Evolutionary conservation across 2,329 filamentous ascomycete species (phyloP), one percentile per base, ranked within the genome.

Genomic region (Colletotrichum liriopes): DNA sequence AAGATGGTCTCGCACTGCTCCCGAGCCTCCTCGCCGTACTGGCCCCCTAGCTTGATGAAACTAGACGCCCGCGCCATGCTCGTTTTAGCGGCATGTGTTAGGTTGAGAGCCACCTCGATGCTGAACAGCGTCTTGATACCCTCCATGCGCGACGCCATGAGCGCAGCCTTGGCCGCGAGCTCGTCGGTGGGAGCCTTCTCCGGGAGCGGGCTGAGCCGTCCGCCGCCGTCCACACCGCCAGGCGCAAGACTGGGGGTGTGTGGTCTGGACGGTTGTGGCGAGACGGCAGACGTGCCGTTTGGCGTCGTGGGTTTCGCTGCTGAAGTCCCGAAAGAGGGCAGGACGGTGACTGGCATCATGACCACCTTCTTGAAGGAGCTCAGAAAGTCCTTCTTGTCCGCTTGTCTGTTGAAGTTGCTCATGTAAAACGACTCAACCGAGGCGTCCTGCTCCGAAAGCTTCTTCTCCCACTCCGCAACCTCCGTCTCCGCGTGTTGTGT

Each of bases 301-400:
- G 78, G 62, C 32, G 77, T 62, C 29, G 79, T 47, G 7, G 74
- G 62, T 66, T 75, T 35, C 62, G 74, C 58, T 67, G 74, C 56
- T 65, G 78, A 51, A 68, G 71, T 70, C 54, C 81, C 74, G 72
- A 94, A 89, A 58, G 89, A 92, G 1, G 94, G 94, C 5, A 98
- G 86, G 11, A 95, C 96, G 64, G 94, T 97, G 60, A 99, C 96
- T 2, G 96, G 96, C 92, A 98, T 97, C 95, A 99, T 98, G 75
- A 99, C 94, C 11, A 99, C 96, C 82, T 98, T 98, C 79, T 95
- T 98, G 86, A 99, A 99, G 0, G 95, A 98, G 56, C 92, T 96
- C 73, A 99, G 81, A 77, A 99, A 99, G 80, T 99, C 96, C 76
- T 95, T 94, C 84, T 99, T 99, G 74, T 97, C 96, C 1, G 95